Base-by-base conservation (phyloP, 2,329 filamentous ascomycete genomes). In the Mycosphaerelloides madeirae region DNA sequence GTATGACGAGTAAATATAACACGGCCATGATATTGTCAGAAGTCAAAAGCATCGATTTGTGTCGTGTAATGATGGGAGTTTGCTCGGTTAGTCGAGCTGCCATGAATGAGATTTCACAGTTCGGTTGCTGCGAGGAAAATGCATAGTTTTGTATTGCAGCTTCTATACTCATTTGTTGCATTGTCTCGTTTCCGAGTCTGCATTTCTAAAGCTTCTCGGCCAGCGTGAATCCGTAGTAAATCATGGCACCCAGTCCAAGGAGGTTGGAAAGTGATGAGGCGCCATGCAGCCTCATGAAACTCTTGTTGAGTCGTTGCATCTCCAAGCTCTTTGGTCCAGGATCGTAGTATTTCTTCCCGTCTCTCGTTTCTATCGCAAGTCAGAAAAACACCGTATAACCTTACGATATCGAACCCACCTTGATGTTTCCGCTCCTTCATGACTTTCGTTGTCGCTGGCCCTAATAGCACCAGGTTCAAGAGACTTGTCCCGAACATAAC, bases 301-400 rank as follows among this genome's bases (percentile, higher is more conserved):
- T 75, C 69, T 81, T 85, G 73, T 91, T 95, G 57, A 95, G 67
- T 7, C 74, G 75, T 56, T 80, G 67, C 90, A 97, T 96, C 70
- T 91, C 87, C 56, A 83, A 75, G 4, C 85, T 93, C 60, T 95
- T 87, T 31, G 88, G 86, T 1, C 82, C 77, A 41, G 79, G 71
- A 53, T 95, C 88, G 60, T 85, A 86, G 66, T 83, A 87, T 64
- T 85, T 86, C 76, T 95, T 96, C 43, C 88, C 88, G 63, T 96
- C 91, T 58, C 84, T 81, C 50, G 84, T 88, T 74, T 91, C 90
- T 77, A 46, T 14, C 15, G 25, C 31, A 9, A 3, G n/a, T 16
- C 14, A 20, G 48, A 33, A 41, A 41, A 31, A 50, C 29, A 15
- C 12, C 18, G 29, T 13, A 16, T 19, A 13, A 31, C 15, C n/a